These are phyloP conservation scores for Neofusicoccum sp. DNA, from an alignment of 2,329 filamentous ascomycete genomes.

Conservation along the genomic window DNA sequence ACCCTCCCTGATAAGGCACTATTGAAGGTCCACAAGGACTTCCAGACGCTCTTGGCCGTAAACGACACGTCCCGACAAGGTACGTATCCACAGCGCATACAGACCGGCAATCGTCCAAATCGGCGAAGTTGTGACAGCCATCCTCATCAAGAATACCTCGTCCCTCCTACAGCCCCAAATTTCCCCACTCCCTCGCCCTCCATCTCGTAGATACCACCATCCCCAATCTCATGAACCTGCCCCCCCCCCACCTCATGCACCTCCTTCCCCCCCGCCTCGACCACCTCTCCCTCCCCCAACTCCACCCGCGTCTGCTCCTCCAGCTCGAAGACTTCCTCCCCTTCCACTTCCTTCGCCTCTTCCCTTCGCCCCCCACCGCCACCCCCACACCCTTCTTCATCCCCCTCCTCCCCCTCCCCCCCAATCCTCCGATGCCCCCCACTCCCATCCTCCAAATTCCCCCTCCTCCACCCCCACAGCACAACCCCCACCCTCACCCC, in stretches of 20 bases:
- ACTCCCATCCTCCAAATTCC: not conserved
- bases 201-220: too few species aligned
- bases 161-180: too few species aligned
- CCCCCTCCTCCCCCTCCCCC: not conserved
- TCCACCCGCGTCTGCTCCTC: constrained; percentile 36
- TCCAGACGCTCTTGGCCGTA: too few species aligned
- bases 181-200: too few species aligned
- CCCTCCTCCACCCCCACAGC: constrained; percentile 23
- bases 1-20: too few species aligned
- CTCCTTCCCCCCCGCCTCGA: constrained; percentile 36
- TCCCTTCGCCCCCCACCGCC: constrained; percentile 36
- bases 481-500: constrained; percentile 38
- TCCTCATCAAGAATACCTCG: too few species aligned
- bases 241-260: constrained; percentile 41
- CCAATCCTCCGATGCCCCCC: not conserved
- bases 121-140: too few species aligned
- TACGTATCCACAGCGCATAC: too few species aligned
- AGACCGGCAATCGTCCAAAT: too few species aligned
- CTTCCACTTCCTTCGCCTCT: constrained; percentile 37
- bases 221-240: not conserved
- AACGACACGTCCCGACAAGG: too few species aligned
- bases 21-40: too few species aligned
- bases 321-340: constrained; percentile 28
- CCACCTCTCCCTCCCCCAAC: constrained; percentile 35
- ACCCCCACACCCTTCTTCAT: constrained; percentile 24